Percentiles rank a stretch among this genome's conserved stretches.
These are phyloP conservation scores for Hylodesmum podocarpum DNA, from an alignment of 306 rosid species.

Conservation along the genomic window DNA sequence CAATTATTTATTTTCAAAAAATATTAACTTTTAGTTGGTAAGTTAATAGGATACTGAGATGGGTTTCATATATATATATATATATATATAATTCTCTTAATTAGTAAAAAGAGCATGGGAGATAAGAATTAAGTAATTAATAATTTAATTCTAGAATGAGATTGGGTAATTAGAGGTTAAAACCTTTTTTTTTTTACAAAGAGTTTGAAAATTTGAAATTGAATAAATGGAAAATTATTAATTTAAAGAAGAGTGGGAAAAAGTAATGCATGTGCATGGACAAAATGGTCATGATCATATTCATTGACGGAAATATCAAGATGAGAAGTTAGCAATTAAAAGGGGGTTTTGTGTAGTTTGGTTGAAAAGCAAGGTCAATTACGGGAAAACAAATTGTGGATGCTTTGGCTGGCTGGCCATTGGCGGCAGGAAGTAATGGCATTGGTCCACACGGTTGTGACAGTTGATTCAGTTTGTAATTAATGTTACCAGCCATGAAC, in stretches of 20 bases:
- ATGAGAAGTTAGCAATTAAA: neutral
- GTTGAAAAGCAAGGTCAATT: neutral
- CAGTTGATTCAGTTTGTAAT: slow-evolving; percentile 4
- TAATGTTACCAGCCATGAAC: no score
- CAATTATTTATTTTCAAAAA: no score
- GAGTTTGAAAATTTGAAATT: neutral
- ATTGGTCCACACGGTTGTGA: slow-evolving; percentile 4
- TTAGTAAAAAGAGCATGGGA: no score
- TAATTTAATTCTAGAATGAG: no score
- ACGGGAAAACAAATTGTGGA: neutral
- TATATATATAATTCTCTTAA: no score
- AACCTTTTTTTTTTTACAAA: neutral
- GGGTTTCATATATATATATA: no score
- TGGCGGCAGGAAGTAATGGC: neutral
- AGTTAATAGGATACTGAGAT: no score
- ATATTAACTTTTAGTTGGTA: no score
- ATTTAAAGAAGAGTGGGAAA: neutral
- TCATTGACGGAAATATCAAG: neutral
- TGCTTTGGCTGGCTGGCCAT: neutral
- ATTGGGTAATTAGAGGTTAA: neutral
- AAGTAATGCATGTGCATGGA: neutral
- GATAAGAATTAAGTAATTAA: neutral
- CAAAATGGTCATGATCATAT: neutral
- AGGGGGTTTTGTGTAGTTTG: neutral
- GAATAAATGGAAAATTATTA: neutral